phyloP scores from a whole-genome alignment of 352 stramenopile species.

The Pythium sukuiense region DNA sequence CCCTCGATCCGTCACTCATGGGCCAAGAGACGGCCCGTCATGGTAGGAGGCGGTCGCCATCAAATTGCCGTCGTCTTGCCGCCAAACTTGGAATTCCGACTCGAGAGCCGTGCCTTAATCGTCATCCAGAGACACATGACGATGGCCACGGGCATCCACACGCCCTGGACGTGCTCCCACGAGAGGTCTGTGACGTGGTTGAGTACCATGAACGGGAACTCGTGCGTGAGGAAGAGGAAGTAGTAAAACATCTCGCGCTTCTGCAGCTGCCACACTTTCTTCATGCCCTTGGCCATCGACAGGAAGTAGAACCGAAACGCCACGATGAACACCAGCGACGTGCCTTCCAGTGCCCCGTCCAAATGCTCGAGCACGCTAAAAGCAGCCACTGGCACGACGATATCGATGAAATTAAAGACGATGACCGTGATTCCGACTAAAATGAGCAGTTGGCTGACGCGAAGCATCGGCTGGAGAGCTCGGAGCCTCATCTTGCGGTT shows the following conservation, averaged over 20 bases:
- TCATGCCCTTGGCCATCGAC: slow-evolving; percentile 7
- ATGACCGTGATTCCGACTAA: slow-evolving; percentile 10
- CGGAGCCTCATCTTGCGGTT: slow-evolving; percentile 22
- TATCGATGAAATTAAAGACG: slow-evolving; percentile 16
- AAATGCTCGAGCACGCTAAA: slow-evolving; percentile 1
- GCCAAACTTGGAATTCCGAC: slow-evolving; percentile 5
- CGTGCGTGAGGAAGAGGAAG: slow-evolving; percentile 22
- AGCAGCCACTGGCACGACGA: background rate
- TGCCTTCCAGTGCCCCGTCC: slow-evolving; percentile 11
- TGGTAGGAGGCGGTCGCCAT: background rate
- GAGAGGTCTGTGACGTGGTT: background rate
- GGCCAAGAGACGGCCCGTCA: background rate
- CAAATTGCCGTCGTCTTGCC: background rate
- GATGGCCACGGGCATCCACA: slow-evolving; percentile 17
- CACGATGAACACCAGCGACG: slow-evolving; percentile 24
- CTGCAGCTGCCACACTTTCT: slow-evolving; percentile 4
- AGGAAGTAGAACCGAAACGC: slow-evolving; percentile 26
- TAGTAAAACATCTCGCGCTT: slow-evolving; percentile 19
- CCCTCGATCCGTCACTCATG: background rate
- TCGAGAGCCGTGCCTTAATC: slow-evolving; percentile 8
- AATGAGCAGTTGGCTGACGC: slow-evolving; percentile 13
- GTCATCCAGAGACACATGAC: slow-evolving; percentile 15
- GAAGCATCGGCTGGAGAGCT: slow-evolving; percentile 5
- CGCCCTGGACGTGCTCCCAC: slow-evolving; percentile 16
- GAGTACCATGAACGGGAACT: slow-evolving; percentile 21